Evolutionary conservation across 306 rosid genomes (phyloP), one percentile per base, ranked within the genome.

Genomic region (Fragaria ananassa): DNA sequence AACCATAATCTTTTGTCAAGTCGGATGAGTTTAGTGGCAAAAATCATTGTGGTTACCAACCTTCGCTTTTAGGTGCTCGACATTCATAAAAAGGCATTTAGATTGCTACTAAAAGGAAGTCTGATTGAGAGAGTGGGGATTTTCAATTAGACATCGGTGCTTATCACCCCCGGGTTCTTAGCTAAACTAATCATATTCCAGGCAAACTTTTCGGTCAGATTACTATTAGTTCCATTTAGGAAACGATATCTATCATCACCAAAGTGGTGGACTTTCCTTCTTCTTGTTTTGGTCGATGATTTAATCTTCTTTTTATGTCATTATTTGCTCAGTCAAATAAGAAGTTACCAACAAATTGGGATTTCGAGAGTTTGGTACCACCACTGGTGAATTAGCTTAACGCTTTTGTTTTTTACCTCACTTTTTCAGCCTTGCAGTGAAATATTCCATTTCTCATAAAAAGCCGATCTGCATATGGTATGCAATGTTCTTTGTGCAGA

Each of bases 21-120:
- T 63, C 19, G 6, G 64, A 57, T 61, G 8, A 15, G 10, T 14
- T 31, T 18, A 35, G 45, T 34, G 25, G 31, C 6, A 44, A 6
- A 4, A 42, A 60, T 46, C 4, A 46, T 78, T 60, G 53, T 29
- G 60, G 63, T 44, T 27, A 47, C 50, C 70, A 78, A 78, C 76
- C 70, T 78, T 78, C 69, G 23, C 62, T 19, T 70, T 62, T 41
- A 13, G 71, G 72, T 70, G 73, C 49, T 61, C 51, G 45, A 70
- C 77, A 21, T 51, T 74, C 67, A 77, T 34, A 13, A 29, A 72
- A 68, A 45, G 49, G 68, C 31, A 79, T 37, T 83, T 75, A 53
- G 81, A n/a, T 14, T 34, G 71, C 75, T 75, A 21, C 58, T 58
- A 17, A 73, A 78, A 71, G 76, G 65, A 70, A 70, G 68, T 69